A percentile compares a stretch with the other conserved stretches of the same genome.
These are phyloP conservation scores for Aspergillus fructus DNA, from an alignment of 2,329 filamentous ascomycete species.

Conservation along the genomic window DNA sequence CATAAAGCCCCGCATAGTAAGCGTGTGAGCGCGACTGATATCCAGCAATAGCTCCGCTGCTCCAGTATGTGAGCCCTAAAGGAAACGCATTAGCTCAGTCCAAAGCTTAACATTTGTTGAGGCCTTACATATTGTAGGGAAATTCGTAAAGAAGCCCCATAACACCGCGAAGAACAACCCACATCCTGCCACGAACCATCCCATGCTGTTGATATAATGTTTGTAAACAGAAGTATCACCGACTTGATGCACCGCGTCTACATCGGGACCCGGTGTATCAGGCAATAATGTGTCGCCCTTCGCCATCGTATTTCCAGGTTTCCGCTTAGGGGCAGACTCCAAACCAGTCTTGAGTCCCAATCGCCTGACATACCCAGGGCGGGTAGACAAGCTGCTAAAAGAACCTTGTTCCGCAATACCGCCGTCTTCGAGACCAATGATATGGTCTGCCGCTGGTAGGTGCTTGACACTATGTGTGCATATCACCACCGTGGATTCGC, in stretches of 20 bases:
- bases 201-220: slow-evolving; percentile 25
- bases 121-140: not conserved
- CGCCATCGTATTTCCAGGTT: no score
- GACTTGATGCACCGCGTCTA: slow-evolving; percentile 28
- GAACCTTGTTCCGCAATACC: no score
- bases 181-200: slow-evolving; percentile 13
- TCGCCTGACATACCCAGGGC: no score
- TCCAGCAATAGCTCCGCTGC: no score
- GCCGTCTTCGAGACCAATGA: not conserved
- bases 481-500: not conserved
- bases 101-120: no score
- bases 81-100: no score
- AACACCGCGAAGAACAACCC: slow-evolving; percentile 11
- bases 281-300: not conserved
- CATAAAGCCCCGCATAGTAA: no score
- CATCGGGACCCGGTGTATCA: slow-evolving; percentile 23
- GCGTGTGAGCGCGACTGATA: no score
- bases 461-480: not conserved
- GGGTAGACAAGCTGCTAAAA: no score
- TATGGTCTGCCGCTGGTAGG: not conserved
- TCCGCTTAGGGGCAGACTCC: not conserved
- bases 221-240: slow-evolving; percentile 28
- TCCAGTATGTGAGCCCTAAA: no score
- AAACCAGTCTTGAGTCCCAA: no score
- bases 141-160: slow-evolving; percentile 11